These are phyloP conservation scores for Kwoniella sp. DNA, from an alignment of 768 basidiomycete genomes.

Conservation along the genomic window DNA sequence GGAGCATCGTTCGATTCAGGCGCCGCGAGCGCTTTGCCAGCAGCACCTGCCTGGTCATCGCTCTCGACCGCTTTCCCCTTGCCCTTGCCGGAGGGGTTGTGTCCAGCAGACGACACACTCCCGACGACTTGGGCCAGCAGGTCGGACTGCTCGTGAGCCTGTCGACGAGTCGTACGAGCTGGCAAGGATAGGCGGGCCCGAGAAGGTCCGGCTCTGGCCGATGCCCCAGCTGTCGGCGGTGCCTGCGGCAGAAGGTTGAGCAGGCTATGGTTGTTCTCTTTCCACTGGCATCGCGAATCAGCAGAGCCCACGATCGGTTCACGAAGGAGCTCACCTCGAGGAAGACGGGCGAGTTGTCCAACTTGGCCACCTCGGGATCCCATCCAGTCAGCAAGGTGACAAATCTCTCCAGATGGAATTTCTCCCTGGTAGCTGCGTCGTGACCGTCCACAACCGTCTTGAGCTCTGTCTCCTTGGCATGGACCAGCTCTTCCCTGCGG, in stretches of 20 bases:
- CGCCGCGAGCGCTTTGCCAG: not conserved
- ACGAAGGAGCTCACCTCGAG: slow-evolving; percentile 57
- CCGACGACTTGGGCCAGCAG: slow-evolving; percentile 13
- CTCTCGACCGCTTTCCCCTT: slow-evolving; percentile 8
- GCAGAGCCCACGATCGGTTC: not conserved
- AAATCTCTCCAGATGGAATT: slow-evolving; percentile 82
- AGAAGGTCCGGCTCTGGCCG: slow-evolving; percentile 28
- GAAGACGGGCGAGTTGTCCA: slow-evolving; percentile 68
- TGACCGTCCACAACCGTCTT: slow-evolving; percentile 53
- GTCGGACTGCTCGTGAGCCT: slow-evolving; percentile 36
- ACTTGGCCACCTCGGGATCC: slow-evolving; percentile 71
- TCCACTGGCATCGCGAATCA: slow-evolving; percentile 7
- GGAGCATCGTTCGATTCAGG: not conserved
- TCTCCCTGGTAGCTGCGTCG: slow-evolving; percentile 61
- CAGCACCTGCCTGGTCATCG: not conserved
- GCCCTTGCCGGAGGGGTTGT: slow-evolving; percentile 8
- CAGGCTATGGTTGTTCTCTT: slow-evolving; percentile 54
- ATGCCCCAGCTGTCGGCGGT: slow-evolving; percentile 13
- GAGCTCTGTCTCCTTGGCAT: slow-evolving; percentile 60
- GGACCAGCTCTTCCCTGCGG: slow-evolving; percentile 54
- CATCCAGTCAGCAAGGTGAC: slow-evolving; percentile 65
- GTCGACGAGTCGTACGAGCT: slow-evolving; percentile 37
- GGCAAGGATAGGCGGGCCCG: slow-evolving; percentile 14
- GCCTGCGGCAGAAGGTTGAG: slow-evolving; percentile 55
- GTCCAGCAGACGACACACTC: not conserved